These are phyloP conservation scores for Nidula niveotomentosa DNA, from an alignment of 1,284 basidiomycete species.

Conservation along the genomic window DNA sequence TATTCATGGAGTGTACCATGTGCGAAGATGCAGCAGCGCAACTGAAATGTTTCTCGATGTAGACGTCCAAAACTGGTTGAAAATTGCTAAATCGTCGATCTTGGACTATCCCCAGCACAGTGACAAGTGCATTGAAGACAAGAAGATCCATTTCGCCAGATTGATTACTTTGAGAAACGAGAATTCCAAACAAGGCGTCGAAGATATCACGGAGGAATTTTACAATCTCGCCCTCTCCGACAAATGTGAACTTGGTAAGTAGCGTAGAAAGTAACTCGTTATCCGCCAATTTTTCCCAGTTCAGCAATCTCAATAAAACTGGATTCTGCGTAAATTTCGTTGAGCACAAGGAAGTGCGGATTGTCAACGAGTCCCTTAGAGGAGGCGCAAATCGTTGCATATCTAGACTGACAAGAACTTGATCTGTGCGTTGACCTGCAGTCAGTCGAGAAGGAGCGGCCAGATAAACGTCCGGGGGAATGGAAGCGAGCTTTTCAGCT, in stretches of 20 bases:
- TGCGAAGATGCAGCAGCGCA: conserved; percentile 78
- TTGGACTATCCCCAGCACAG: conserved; percentile 86
- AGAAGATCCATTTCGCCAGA: conserved; percentile 81
- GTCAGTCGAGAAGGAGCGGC: conserved; percentile 59
- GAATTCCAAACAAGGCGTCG: conserved; percentile 90
- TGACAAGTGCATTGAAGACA: conserved; percentile 91
- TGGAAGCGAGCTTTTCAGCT: conserved; percentile 65
- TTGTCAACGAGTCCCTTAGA: conserved; percentile 75
- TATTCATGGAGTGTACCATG: conserved; percentile 86
- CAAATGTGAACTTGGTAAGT: conserved; percentile 88
- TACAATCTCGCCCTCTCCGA: conserved; percentile 91
- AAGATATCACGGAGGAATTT: conserved; percentile 94
- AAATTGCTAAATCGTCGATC: conserved; percentile 97
- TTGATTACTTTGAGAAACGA: conserved; percentile 76
- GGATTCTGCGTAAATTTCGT: conserved; percentile 93
- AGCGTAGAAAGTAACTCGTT: conserved; percentile 70
- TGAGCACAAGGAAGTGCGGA: conserved; percentile 91
- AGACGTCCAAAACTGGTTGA: conserved; percentile 89
- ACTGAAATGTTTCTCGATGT: conserved; percentile 89
- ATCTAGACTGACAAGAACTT: conserved; percentile 59
- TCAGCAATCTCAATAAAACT: conserved; percentile 79
- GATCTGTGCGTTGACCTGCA: conserved; percentile 56
- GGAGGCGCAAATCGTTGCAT: conserved; percentile 68
- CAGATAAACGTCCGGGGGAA: conserved; percentile 73
- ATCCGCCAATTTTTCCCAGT: conserved; percentile 79